Percentiles rank a stretch among this genome's conserved stretches.
phyloP scores from a whole-genome alignment of 2,329 filamentous ascomycete genomes.

The Emmonsia crescens region DNA sequence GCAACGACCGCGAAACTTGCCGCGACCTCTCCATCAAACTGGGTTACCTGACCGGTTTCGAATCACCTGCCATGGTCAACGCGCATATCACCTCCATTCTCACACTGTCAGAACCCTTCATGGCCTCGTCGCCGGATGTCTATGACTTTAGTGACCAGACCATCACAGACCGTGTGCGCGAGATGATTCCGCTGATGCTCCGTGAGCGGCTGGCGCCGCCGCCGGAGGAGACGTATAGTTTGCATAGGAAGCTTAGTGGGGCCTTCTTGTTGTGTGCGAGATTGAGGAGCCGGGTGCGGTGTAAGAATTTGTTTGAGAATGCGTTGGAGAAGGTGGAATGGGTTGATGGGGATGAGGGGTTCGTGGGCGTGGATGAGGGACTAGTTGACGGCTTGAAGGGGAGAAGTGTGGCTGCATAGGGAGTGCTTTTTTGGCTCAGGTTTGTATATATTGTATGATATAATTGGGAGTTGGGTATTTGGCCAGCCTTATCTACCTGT shows the following conservation, averaged over 20 bases:
- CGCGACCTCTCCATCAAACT: slow-evolving; percentile 60
- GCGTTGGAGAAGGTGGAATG: slow-evolving; percentile 22
- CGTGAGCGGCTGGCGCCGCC: slow-evolving; percentile 78
- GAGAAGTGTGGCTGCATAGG: background rate
- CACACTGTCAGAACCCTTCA: slow-evolving; percentile 86
- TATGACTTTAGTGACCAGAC: slow-evolving; percentile 94
- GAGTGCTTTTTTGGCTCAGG: background rate
- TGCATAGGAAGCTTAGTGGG: slow-evolving; percentile 90
- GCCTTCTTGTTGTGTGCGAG: slow-evolving; percentile 87
- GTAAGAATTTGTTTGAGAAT: slow-evolving; percentile 61
- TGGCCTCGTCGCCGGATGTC: slow-evolving; percentile 60
- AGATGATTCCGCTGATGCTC: slow-evolving; percentile 86
- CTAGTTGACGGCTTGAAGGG: background rate
- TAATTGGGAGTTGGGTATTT: background rate
- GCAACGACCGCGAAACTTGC: slow-evolving; percentile 53
- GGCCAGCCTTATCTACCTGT: background rate
- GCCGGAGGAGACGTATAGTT: slow-evolving; percentile 91
- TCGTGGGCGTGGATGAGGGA: background rate
- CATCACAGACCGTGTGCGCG: slow-evolving; percentile 85
- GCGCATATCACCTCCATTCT: slow-evolving; percentile 82
- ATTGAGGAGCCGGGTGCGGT: slow-evolving; percentile 70
- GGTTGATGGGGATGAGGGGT: slow-evolving; percentile 5
- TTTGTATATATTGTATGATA: background rate
- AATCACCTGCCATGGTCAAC: slow-evolving; percentile 74
- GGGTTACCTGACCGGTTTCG: slow-evolving; percentile 85